phyloP scores from a whole-genome alignment of 192 early-diverging fungal genomes.

The Pilaira anomala region DNA sequence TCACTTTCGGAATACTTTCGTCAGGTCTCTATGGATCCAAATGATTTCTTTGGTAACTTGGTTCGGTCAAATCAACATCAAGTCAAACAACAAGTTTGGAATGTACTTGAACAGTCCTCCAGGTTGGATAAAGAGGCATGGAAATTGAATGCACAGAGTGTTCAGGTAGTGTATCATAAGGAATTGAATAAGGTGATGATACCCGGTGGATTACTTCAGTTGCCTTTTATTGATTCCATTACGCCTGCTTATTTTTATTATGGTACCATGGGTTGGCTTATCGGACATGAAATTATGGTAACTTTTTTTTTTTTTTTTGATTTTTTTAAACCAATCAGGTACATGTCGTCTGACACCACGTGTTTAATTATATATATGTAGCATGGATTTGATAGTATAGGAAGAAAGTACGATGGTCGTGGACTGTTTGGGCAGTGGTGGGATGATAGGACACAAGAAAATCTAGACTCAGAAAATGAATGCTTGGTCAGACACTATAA shows the following conservation, averaged over 20 bases:
- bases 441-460: conserved; percentile 25
- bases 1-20: conserved; percentile 17
- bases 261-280: conserved; percentile 62
- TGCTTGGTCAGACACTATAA: conserved; percentile 72
- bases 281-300: conserved; percentile 71
- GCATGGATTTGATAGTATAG: conserved; percentile 68
- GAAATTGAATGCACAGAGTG: conserved; percentile 54
- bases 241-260: conserved; percentile 63
- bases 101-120: too few species aligned
- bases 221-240: conserved; percentile 55
- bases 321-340: neutral
- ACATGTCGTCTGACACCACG: neutral
- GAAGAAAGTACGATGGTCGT: conserved; percentile 50
- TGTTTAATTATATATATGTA: conserved; percentile 10
- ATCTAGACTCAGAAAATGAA: conserved; percentile 46
- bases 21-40: neutral
- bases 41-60: conserved; percentile 10
- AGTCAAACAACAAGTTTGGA: conserved; percentile 6
- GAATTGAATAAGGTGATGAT: conserved; percentile 24
- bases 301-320: conserved; percentile 7
- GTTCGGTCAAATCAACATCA: conserved; percentile 27
- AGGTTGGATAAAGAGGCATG: conserved; percentile 40
- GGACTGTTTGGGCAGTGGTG: conserved; percentile 50
- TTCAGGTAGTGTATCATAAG: conserved; percentile 48
- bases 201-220: conserved; percentile 59